Percentiles rank a stretch among this genome's conserved stretches.
phyloP scores from a whole-genome alignment of 179 eudicot species.

The Sideroxylon spinosum region DNA sequence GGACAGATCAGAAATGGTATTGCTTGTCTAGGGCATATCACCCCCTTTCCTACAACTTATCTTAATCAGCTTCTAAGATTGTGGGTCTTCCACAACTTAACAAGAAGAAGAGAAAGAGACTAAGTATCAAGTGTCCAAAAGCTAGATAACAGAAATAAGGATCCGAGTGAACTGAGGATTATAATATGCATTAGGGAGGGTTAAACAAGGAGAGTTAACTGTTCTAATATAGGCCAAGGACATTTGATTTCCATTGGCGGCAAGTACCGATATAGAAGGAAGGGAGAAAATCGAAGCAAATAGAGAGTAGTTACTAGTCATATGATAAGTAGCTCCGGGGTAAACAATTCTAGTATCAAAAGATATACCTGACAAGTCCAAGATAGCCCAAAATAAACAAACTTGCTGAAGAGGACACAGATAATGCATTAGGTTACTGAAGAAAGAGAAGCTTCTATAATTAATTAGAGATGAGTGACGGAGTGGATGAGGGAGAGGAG shows the following conservation, averaged over 20 bases:
- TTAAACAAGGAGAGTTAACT: background rate
- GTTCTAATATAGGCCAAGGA: background rate
- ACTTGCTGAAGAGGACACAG: background rate
- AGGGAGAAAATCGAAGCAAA: background rate
- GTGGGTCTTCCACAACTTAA: background rate
- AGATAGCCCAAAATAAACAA: background rate
- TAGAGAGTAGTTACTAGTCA: too few relatives aligned
- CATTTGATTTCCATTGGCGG: background rate
- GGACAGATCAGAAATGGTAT: too few relatives aligned
- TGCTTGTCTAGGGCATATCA: too few relatives aligned
- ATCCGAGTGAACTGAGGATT: background rate
- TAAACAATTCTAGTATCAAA: background rate
- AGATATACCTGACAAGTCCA: background rate
- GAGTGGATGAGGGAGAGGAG: too few relatives aligned
- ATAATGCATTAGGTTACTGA: background rate
- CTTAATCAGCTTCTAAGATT: background rate
- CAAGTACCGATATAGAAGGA: background rate
- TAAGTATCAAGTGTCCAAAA: background rate
- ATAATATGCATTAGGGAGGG: background rate
- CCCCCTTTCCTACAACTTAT: too few relatives aligned
- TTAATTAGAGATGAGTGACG: too few relatives aligned
- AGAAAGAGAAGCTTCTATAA: too few relatives aligned
- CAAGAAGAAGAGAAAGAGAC: background rate
- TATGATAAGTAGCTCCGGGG: background rate
- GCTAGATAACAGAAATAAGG: background rate